Percentiles rank a stretch among this genome's conserved stretches.
These are phyloP conservation scores for Lignosus rhinocerotis DNA, from an alignment of 1,284 basidiomycete species.

Conservation along the genomic window DNA sequence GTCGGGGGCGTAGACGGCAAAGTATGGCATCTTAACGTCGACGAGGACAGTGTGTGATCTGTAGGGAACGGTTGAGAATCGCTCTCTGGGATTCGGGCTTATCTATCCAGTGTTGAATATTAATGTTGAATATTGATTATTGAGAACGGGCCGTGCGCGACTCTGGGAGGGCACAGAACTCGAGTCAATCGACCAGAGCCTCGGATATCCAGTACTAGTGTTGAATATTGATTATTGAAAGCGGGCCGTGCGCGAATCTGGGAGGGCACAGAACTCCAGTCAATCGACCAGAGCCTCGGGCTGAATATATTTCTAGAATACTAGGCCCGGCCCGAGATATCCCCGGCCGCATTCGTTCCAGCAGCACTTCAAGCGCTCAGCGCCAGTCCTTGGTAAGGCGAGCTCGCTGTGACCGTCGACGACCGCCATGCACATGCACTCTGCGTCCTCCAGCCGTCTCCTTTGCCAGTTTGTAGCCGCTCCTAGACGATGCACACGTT, in stretches of 20 bases:
- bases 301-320: too few species aligned
- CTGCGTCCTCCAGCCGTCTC: slow-evolving; percentile 1
- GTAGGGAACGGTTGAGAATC: not conserved
- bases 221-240: too few species aligned
- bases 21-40: slow-evolving; percentile 23
- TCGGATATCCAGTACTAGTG: too few species aligned
- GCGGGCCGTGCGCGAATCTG: too few species aligned
- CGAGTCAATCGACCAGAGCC: too few species aligned
- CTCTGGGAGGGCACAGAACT: too few species aligned
- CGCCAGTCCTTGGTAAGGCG: not conserved
- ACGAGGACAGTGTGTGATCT: not conserved
- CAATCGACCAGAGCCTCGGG: too few species aligned
- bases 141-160: too few species aligned
- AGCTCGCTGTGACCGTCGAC: not conserved
- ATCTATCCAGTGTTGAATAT: too few species aligned
- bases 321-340: not conserved
- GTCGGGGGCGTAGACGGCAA: slow-evolving; percentile 39
- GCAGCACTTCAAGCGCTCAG: not conserved
- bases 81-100: too few species aligned
- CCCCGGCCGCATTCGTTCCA: not conserved
- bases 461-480: slow-evolving; percentile 7
- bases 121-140: too few species aligned
- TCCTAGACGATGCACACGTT: slow-evolving; percentile 6
- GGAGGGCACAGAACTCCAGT: too few species aligned
- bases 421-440: slow-evolving; percentile 11